These are phyloP conservation scores for Hyphodiscus sp. DNA, from an alignment of 2,329 filamentous ascomycete genomes.

Conservation along the genomic window DNA sequence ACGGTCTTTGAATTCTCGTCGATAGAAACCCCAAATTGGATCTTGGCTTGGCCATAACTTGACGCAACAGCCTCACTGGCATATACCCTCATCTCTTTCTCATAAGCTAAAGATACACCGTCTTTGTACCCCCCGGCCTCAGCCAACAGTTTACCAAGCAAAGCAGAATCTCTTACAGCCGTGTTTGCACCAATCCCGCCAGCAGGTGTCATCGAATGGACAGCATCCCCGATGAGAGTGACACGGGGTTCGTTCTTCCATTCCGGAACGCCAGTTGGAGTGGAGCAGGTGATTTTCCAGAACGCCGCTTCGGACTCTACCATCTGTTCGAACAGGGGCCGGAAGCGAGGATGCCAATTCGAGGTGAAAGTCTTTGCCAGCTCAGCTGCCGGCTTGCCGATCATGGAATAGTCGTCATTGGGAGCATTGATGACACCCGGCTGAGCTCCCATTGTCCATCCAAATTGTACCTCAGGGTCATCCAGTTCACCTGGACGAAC, in stretches of 20 bases:
- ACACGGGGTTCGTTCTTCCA: conserved; percentile 54
- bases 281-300: conserved; percentile 61
- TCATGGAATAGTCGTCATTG: conserved; percentile 53
- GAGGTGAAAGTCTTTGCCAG: conserved; percentile 48
- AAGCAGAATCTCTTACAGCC: conserved; percentile 46
- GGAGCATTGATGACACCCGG: conserved; percentile 52
- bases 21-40: conserved; percentile 40
- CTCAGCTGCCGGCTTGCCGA: conserved; percentile 49
- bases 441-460: conserved; percentile 56
- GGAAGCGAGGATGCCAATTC: conserved; percentile 50
- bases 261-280: conserved; percentile 50
- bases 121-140: conserved; percentile 48
- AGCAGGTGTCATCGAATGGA: conserved; percentile 51
- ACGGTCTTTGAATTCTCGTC: conserved; percentile 34
- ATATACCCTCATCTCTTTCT: conserved; percentile 56
- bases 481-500: conserved; percentile 54
- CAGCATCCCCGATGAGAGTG: conserved; percentile 52
- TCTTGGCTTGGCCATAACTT: conserved; percentile 45
- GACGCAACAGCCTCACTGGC: conserved; percentile 46
- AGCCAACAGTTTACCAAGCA: conserved; percentile 44
- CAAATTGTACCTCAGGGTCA: conserved; percentile 49
- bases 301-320: conserved; percentile 50
- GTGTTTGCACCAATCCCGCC: conserved; percentile 53
- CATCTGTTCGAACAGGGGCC: conserved; percentile 54
- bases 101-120: conserved; percentile 50